These are phyloP conservation scores for Leishmania tarentolae DNA, from an alignment of 208 protist species.

Conservation along the genomic window DNA sequence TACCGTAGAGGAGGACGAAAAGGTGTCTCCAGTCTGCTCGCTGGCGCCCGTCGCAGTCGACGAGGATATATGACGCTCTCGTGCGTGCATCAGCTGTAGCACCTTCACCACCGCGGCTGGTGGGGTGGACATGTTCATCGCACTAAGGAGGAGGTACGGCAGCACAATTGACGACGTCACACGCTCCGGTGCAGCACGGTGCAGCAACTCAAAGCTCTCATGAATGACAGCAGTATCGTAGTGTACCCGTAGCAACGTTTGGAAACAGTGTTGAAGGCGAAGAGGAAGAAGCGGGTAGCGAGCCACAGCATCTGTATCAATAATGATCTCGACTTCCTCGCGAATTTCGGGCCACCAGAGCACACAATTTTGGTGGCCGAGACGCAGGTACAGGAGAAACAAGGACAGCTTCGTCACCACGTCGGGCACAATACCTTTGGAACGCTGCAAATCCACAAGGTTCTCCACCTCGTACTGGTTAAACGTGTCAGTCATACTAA, in stretches of 20 bases:
- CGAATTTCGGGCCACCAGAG: conserved; percentile 70
- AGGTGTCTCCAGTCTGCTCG: not conserved
- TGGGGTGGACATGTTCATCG: conserved; percentile 60
- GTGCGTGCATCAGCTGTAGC: conserved; percentile 39
- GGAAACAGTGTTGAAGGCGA: conserved; percentile 82
- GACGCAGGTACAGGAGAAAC: conserved; percentile 83
- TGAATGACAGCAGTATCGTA: conserved; percentile 60
- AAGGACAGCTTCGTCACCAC: conserved; percentile 81
- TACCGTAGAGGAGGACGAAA: not conserved
- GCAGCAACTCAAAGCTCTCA: conserved; percentile 69
- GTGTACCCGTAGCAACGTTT: conserved; percentile 79
- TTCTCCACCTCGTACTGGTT: conserved; percentile 89
- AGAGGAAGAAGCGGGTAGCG: conserved; percentile 70
- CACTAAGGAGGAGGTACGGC: conserved; percentile 76
- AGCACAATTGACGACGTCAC: conserved; percentile 61
- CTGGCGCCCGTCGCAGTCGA: not conserved
- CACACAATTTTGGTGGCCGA: conserved; percentile 55
- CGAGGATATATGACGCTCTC: not conserved
- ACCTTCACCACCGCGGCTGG: conserved; percentile 60
- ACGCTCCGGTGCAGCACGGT: conserved; percentile 35
- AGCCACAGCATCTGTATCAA: conserved; percentile 22
- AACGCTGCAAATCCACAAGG: conserved; percentile 70
- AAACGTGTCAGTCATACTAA: conserved; percentile 87
- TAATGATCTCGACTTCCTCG: conserved; percentile 45
- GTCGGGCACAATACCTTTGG: conserved; percentile 54